Percentiles rank a stretch among this genome's conserved stretches.
phyloP scores from a whole-genome alignment of 345 rosid species.

The Lepidium didymum region DNA sequence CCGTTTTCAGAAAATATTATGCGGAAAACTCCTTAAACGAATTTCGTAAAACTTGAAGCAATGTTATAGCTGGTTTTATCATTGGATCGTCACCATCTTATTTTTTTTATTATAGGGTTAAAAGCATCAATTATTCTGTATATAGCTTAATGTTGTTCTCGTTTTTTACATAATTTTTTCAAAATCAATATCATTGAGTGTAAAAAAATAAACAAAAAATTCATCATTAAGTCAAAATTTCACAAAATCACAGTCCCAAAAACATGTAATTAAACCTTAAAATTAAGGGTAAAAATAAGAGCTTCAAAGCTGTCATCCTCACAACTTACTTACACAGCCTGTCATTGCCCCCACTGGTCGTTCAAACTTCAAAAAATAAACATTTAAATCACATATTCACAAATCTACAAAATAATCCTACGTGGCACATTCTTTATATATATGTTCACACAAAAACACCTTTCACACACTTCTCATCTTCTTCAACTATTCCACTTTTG shows the following conservation, averaged over 20 bases:
- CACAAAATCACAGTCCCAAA: neutral
- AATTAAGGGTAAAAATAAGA: neutral
- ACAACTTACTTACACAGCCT: conserved; percentile 32
- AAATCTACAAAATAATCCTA: conserved; percentile 28
- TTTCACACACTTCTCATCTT: neutral
- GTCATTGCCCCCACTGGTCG: conserved; percentile 56
- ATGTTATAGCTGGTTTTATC: no score
- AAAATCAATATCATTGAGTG: no score
- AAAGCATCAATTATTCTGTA: no score
- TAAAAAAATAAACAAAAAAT: no score
- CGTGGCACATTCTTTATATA: conserved; percentile 29
- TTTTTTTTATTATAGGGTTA: no score
- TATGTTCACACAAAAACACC: neutral
- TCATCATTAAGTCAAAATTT: neutral
- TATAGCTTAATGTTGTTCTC: no score
- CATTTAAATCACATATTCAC: neutral
- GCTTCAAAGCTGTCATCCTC: conserved; percentile 22
- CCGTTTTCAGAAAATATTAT: no score
- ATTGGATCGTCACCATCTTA: no score
- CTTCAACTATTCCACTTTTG: neutral
- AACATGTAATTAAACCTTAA: neutral
- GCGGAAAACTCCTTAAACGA: no score
- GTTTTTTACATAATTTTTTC: no score
- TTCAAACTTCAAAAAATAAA: conserved; percentile 25
- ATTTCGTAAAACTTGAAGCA: no score